Evolutionary conservation across 768 basidiomycete genomes (phyloP).

Genomic region (Macrolepiota fuliginosa): DNA sequence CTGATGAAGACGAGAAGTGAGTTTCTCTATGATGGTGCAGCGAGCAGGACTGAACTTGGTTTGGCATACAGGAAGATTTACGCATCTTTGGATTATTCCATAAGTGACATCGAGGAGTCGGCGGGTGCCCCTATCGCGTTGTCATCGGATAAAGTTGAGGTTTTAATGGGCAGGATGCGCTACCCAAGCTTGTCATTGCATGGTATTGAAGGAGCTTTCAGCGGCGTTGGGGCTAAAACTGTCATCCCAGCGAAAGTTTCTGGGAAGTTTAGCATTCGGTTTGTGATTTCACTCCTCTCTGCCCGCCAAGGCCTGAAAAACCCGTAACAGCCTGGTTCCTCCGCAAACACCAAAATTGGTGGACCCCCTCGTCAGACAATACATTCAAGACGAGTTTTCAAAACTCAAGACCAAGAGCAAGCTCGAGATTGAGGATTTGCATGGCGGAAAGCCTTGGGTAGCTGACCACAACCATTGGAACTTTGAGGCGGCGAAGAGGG

Average conservation of each 20-base stretch:
- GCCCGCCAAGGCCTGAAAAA: neutral
- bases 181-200: conserved; percentile 86
- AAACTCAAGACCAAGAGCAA: conserved; percentile 86
- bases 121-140: conserved; percentile 77
- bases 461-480: conserved; percentile 88
- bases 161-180: conserved; percentile 94
- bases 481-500: conserved; percentile 82
- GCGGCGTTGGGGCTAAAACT: conserved; percentile 78
- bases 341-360: conserved; percentile 80
- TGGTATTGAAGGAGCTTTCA: conserved; percentile 96
- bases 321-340: conserved; percentile 64
- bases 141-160: conserved; percentile 69
- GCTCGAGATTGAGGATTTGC: conserved; percentile 64
- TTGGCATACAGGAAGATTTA: conserved; percentile 55
- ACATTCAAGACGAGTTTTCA: conserved; percentile 76
- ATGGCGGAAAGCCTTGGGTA: conserved; percentile 91
- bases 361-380: conserved; percentile 65
- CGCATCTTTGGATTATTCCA: conserved; percentile 68
- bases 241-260: conserved; percentile 89
- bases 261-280: conserved; percentile 96
- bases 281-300: conserved; percentile 20
- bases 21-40: neutral
- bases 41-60: neutral
- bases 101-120: conserved; percentile 70
- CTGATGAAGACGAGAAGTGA: conserved; percentile 72